Base-by-base conservation (phyloP, 2,329 filamentous ascomycete species). In the Thielaviopsis punctulata region DNA sequence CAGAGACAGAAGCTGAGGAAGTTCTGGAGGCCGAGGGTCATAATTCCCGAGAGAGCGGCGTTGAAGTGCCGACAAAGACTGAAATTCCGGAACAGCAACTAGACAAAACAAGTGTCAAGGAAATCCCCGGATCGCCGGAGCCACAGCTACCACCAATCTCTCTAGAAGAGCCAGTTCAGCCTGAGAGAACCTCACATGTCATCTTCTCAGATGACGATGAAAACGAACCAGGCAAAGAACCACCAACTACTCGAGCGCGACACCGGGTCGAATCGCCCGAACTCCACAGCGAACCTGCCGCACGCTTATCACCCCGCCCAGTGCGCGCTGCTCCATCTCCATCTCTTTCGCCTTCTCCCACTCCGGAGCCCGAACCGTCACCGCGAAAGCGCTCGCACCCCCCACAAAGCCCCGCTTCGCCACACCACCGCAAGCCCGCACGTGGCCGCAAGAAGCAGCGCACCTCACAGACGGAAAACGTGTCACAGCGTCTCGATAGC, bases 161-260 rank as follows among this genome's bases (percentile, higher is more conserved):
- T 15, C 15, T 52, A 13, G 59, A 45, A 36, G 59, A 56, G n/a
- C n/a, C 36, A 3, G 36, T 41, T 4, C 54, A 56, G 4, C 58
- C 59, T 24, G 57, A 55, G 1, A 57, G 47, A 19, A 59, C 58
- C 4, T 60, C 59, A 10, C 60, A 62, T 5, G 52, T 55, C 4
- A 53, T 56, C 13, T 54, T 55, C 2, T 52, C 57, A 1, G 62
- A 59, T 12, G 57, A 59, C 9, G 65, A 73, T 48, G 69, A 73
- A 46, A 66, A 68, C 59, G 61, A 65, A 50, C 60, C 66, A 57
- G 59, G 65, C 51, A 59, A 63, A 57, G 52, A 59, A 51, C 56
- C 63, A 52, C 25, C 55, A 13, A 33, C 22, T 7, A 45, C 33
- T 23, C 25, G 41, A 1, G 71, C 70, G 53, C 64, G 65, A 53